These are phyloP conservation scores for Penicillium paneum DNA, from an alignment of 2,329 filamentous ascomycete genomes.

Conservation along the genomic window DNA sequence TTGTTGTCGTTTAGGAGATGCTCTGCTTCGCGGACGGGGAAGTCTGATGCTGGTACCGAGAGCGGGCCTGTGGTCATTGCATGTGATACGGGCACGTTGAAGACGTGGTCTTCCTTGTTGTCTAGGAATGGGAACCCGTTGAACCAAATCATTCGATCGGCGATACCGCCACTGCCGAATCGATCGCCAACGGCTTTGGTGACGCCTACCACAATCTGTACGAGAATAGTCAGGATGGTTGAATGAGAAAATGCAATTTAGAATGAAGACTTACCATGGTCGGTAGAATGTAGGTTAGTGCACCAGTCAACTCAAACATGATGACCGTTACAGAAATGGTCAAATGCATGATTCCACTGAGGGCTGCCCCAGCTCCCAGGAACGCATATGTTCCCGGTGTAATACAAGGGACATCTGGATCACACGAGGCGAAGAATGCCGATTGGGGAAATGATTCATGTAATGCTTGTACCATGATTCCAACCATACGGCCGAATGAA, in stretches of 20 bases:
- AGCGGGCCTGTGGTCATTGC: conserved; percentile 80
- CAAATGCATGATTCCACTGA: conserved; percentile 97
- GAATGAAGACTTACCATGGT: conserved; percentile 65
- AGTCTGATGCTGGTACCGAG: conserved; percentile 68
- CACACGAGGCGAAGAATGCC: conserved; percentile 81
- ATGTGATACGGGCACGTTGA: conserved; percentile 86
- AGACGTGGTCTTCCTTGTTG: conserved; percentile 95
- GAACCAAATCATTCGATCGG: conserved; percentile 98
- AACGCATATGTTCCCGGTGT: conserved; percentile 97
- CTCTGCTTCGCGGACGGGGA: conserved; percentile 75
- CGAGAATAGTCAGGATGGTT: conserved; percentile 1
- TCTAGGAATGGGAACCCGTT: conserved; percentile 96
- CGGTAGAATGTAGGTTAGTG: conserved; percentile 90
- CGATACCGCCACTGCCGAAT: conserved; percentile 94
- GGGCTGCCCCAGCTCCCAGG: conserved; percentile 81
- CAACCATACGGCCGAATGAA: conserved; percentile 88
- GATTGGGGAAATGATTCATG: conserved; percentile 80
- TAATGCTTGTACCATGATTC: conserved; percentile 86
- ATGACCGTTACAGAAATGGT: conserved; percentile 96
- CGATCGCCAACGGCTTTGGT: conserved; percentile 90
- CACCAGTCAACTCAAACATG: conserved; percentile 99
- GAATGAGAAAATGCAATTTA: too few relatives aligned
- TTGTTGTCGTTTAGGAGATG: conserved; percentile 70
- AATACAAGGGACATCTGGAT: conserved; percentile 90
- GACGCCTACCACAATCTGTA: conserved; percentile 83